Base-by-base conservation (phyloP, 2,329 filamentous ascomycete species). In the Berkeleyomyces rouxiae region DNA sequence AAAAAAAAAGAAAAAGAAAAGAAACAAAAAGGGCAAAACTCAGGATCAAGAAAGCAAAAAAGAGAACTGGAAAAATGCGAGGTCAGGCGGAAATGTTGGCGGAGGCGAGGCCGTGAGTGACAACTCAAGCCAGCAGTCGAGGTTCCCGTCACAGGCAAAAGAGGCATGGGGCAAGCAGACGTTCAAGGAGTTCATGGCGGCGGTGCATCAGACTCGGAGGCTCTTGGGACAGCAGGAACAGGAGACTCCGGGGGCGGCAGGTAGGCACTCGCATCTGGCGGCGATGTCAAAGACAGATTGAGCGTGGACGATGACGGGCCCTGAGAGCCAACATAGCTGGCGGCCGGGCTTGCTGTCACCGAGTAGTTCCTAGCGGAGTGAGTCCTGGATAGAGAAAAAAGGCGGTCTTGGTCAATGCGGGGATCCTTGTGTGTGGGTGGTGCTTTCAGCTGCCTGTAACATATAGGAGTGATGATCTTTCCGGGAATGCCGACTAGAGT, bases 301-400 rank as follows among this genome's bases (percentile, higher is more conserved):
- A 55, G 11, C 51, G 37, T 39, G 3, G 51, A 55, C 13, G 51
- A 55, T 36, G 51, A 39, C 1, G 16, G 33, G 51, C 3, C 33
- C 33, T 43, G 43, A 23, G 53, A 55, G 59, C 42, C 44, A 23
- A 40, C 53, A 44, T 58, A 64, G 39, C 63, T 61, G n/a, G 44
- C 33, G 37, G 63, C 63, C 9, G 63, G 59, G 58, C 63, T 64
- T 23, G n/a, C 59, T 16, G 59, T 40, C 33, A 59, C 53, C 31
- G 61, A 61, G 60, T 53, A 61, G 60, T 36, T 55, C 39, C 31
- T 39, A 42, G 36, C 40, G 53, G 62, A 37, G 31, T 59, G 47
- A 44, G 63, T 64, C 63, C 63, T 64, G 63, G 63, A 64, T 40
- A 61, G 63, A 61, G 58, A 58, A 42, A 49, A 42, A 61, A 61